Conservation (phyloP, 345 rosid genomes). For the Aquilaria malaccensis region DNA sequence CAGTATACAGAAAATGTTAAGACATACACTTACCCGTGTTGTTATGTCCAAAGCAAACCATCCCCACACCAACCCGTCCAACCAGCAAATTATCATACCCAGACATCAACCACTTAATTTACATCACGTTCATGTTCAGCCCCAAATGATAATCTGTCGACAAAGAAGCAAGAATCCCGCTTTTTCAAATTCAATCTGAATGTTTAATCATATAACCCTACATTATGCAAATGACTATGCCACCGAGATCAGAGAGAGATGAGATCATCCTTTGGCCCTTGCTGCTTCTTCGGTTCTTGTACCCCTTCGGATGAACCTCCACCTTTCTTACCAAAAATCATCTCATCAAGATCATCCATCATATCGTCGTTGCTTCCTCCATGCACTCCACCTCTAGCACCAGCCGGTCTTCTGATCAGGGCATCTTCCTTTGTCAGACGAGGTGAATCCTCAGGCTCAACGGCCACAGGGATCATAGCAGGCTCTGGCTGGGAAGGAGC, state of each 20-base stretch:
- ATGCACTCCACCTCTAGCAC: constrained; percentile 41
- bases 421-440: constrained; percentile 47
- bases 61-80: no score
- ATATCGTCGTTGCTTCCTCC: constrained; percentile 65
- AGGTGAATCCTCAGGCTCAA: constrained; percentile 75
- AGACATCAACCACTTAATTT: no score
- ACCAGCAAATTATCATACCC: no score
- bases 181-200: no score
- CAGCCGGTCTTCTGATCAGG: constrained; percentile 67
- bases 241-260: constrained; percentile 42
- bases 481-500: constrained; percentile 51
- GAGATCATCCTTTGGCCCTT: constrained; percentile 70
- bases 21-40: no score
- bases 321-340: constrained; percentile 88
- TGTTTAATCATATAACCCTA: no score
- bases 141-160: no score
- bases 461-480: constrained; percentile 83
- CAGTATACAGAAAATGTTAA: no score
- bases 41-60: no score
- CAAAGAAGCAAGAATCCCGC: no score
- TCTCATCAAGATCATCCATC: constrained; percentile 98
- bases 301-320: constrained; percentile 45
- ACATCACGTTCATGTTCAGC: no score
- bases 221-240: no score
- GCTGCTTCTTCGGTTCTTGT: constrained; percentile 51